Conservation (phyloP, 495 filamentous ascomycete genomes). For the Podospora didyma region DNA sequence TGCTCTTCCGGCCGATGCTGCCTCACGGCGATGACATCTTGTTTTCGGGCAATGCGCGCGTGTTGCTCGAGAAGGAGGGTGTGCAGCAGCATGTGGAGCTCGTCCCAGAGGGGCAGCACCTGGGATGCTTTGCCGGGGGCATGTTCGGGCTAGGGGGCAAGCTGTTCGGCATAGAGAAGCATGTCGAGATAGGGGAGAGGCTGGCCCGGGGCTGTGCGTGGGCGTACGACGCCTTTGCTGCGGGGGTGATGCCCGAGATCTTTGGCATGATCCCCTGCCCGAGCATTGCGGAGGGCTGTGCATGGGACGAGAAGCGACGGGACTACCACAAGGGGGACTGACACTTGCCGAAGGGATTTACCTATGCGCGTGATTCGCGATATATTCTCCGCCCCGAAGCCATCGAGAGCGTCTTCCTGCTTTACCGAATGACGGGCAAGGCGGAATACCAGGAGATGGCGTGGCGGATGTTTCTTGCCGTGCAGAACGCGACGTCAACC, state of each 20-base stretch:
- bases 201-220: conserved; percentile 85
- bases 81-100: conserved; percentile 1
- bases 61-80: neutral
- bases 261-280: conserved; percentile 61
- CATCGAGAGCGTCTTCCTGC: conserved; percentile 61
- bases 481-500: conserved; percentile 43
- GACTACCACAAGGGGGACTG: conserved; percentile 31
- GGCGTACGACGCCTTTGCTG: conserved; percentile 72
- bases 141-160: conserved; percentile 85
- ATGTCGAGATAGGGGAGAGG: conserved; percentile 69
- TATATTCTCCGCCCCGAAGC: conserved; percentile 72
- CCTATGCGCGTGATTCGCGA: conserved; percentile 47
- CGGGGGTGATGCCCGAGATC: conserved; percentile 83
- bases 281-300: conserved; percentile 19
- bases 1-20: conserved; percentile 61
- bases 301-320: conserved; percentile 32
- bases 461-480: conserved; percentile 55
- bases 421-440: conserved; percentile 60
- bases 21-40: conserved; percentile 59
- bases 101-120: conserved; percentile 40
- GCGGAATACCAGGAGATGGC: conserved; percentile 47
- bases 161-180: conserved; percentile 61
- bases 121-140: conserved; percentile 75
- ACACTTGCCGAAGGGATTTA: conserved; percentile 59
- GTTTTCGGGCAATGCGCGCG: conserved; percentile 45